phyloP scores from a whole-genome alignment of 208 protist genomes.

The Crithidia thermophila region DNA sequence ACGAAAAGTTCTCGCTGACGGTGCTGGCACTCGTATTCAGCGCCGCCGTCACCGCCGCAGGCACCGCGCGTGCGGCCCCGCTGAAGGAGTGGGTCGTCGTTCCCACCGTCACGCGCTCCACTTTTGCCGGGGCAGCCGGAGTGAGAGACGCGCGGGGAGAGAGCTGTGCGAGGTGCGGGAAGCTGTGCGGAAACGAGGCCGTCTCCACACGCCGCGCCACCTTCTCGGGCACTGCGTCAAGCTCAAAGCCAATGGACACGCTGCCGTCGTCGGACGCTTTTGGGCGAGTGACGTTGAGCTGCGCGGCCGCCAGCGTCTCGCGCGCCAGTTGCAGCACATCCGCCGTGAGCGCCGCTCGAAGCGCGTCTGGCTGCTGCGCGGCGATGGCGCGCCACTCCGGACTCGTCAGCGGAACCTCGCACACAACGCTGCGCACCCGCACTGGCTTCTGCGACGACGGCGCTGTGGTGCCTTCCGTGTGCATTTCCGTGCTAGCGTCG shows the following conservation, averaged over 20 bases:
- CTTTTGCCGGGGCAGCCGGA: background rate
- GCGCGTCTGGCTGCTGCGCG: background rate
- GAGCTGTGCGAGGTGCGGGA: conserved; percentile 7
- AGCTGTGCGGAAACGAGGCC: conserved; percentile 3
- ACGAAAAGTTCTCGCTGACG: conserved; percentile 4
- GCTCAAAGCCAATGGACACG: conserved; percentile 5
- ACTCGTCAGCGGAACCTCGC: conserved; percentile 11
- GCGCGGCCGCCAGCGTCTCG: background rate
- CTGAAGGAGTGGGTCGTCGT: background rate
- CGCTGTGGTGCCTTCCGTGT: background rate
- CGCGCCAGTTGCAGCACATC: background rate
- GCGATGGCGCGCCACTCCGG: background rate
- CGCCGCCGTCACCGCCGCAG: background rate
- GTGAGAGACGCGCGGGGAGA: background rate
- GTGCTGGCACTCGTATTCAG: conserved; percentile 2
- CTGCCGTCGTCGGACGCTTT: background rate
- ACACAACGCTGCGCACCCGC: background rate
- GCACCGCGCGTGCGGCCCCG: background rate
- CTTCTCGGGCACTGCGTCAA: conserved; percentile 3
- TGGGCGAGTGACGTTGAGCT: background rate
- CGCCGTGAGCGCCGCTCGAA: background rate
- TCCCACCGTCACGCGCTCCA: background rate
- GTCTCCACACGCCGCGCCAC: background rate
- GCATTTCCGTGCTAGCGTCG: background rate
- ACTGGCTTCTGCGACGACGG: background rate